Base-by-base conservation (phyloP, 441 rosid species). In the Euphorbia celastroides region DNA sequence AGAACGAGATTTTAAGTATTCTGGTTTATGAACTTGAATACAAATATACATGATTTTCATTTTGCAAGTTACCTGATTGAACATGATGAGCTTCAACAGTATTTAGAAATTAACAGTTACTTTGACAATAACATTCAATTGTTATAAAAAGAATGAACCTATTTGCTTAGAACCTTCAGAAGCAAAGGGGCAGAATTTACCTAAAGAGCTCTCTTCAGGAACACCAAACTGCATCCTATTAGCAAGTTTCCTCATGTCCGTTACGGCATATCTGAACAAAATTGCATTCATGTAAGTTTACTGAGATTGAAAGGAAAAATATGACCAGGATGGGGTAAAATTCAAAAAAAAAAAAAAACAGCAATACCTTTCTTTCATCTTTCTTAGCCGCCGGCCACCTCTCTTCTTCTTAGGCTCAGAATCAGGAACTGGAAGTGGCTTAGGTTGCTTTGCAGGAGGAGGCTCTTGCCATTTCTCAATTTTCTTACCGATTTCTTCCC, bases 381-480 rank as follows among this genome's bases (percentile, higher is more conserved):
- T 94, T 71, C 96, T 84, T 57, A 86, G 74, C 67, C 98, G 89
- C 36, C 96, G 89, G 57, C 98, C 97, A 79, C 99, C 97, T 64
- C 99, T 88, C 82, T 88, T 89, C 54, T 89, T 92, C 73, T 92
- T 92, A 36, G 99, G 98, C 72, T 94, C 97, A 26, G 98, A 94
- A 78, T 94, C 97, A 63, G 97, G 97, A 72, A 92, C 96, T 14
- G 99, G 99, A 75, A 94, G 97, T 6, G 98, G 99, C 79, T 77
- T 92, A 72, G 98, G 94, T 78, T 89, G 98, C 83, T 89, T 94
- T 60, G 98, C 97, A 58, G 96, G 98, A 75, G 97, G 99, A 26
- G 96, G 98, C 78, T 94, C 97, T 73, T 94, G 98, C 97, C 97
- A 89, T 74, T 88, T 94, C 71, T 89, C 98, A 74, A 94, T 89